Percentiles rank a stretch among this genome's conserved stretches.
Conservation (phyloP, 169 alveolate genomes). For the Cryptosporidium tyzzeri region DNA sequence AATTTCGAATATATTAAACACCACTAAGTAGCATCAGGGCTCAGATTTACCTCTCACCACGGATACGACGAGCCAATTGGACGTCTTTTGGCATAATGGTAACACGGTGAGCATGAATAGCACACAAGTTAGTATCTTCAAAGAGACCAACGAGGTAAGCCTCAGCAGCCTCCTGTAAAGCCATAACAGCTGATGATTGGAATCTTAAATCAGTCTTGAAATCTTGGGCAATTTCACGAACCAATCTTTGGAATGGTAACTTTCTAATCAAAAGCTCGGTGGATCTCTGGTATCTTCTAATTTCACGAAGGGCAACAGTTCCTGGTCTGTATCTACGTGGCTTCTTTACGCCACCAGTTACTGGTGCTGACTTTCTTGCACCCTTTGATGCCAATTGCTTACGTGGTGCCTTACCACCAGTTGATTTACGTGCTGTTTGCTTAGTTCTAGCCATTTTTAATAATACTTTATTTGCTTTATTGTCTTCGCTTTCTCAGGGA, state of each 20-base stretch:
- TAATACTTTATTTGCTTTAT: slow-evolving; percentile 14
- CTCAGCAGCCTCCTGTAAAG: slow-evolving; percentile 98
- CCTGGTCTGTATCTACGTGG: slow-evolving; percentile 98
- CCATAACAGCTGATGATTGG: slow-evolving; percentile 98
- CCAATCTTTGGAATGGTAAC: slow-evolving; percentile 98
- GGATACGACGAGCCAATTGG: slow-evolving; percentile 98
- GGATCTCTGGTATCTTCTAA: slow-evolving; percentile 96
- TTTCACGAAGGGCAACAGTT: slow-evolving; percentile 98
- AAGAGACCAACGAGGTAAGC: slow-evolving; percentile 98
- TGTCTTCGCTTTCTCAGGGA: slow-evolving; percentile 67
- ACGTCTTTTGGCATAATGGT: slow-evolving; percentile 99
- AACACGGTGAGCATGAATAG: slow-evolving; percentile 99
- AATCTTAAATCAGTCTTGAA: slow-evolving; percentile 98
- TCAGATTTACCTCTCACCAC: slow-evolving; percentile 94
- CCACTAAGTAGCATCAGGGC: slow-evolving; percentile 14
- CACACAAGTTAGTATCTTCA: slow-evolving; percentile 99
- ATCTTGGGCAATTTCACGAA: slow-evolving; percentile 97
- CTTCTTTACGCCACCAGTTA: slow-evolving; percentile 92
- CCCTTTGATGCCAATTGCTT: slow-evolving; percentile 96
- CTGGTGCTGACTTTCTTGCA: slow-evolving; percentile 95
- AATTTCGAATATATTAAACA: slow-evolving; percentile 3
- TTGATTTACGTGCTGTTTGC: slow-evolving; percentile 97
- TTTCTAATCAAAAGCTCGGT: slow-evolving; percentile 97
- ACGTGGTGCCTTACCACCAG: slow-evolving; percentile 97
- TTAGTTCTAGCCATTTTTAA: slow-evolving; percentile 95